Evolutionary conservation across 2,329 filamentous ascomycete species (phyloP).

Genomic region (Alternaria atra): DNA sequence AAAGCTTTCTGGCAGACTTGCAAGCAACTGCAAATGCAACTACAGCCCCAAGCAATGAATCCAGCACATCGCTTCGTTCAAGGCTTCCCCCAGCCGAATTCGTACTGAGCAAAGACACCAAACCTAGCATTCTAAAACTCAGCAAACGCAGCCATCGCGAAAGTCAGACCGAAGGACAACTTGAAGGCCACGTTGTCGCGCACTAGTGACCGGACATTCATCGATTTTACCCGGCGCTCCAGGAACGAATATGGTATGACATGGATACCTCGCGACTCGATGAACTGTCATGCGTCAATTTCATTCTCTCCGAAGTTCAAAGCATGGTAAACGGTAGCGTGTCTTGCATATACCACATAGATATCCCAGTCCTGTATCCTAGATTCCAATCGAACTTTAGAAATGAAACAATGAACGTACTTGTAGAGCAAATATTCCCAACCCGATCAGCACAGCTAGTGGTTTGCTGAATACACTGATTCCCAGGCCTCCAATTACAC

Average conservation of each 20-base stretch:
- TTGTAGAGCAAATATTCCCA: conserved; percentile 70
- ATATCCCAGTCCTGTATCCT: conserved; percentile 13
- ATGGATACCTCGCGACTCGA: conserved; percentile 62
- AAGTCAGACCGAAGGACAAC: conserved; percentile 75
- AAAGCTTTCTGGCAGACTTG: conserved; percentile 50
- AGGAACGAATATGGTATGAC: conserved; percentile 59
- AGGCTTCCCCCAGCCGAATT: conserved; percentile 9
- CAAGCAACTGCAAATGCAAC: conserved; percentile 49
- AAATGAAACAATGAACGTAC: conserved; percentile 53
- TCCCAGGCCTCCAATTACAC: conserved; percentile 63
- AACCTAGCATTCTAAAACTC: conserved; percentile 54
- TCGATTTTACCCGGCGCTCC: conserved; percentile 60
- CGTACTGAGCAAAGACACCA: conserved; percentile 8
- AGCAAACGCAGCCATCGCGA: conserved; percentile 74
- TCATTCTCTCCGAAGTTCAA: not conserved
- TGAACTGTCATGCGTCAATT: conserved; percentile 50
- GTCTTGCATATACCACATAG: conserved; percentile 8
- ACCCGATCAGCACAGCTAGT: conserved; percentile 71
- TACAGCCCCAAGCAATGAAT: conserved; percentile 43
- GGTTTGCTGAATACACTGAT: conserved; percentile 76
- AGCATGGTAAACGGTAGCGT: conserved; percentile 22
- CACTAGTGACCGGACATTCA: conserved; percentile 62
- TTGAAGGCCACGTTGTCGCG: conserved; percentile 71
- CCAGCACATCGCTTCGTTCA: conserved; percentile 36
- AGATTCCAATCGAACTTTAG: not conserved